These are phyloP conservation scores for Diaporthe sp. DNA, from an alignment of 2,329 filamentous ascomycete genomes.

Conservation along the genomic window DNA sequence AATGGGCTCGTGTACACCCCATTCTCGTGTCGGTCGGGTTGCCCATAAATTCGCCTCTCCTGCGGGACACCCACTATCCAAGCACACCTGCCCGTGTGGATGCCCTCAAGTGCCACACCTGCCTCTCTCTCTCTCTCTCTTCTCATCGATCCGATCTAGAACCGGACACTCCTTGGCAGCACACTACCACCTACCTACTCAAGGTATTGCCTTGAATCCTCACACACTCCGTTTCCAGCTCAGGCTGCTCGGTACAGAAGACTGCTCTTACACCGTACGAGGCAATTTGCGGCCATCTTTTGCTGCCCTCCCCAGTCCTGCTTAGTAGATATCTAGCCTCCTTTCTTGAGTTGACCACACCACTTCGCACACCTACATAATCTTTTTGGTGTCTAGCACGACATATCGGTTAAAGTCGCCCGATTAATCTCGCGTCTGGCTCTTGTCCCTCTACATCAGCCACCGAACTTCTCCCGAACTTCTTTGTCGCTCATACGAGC, in stretches of 20 bases:
- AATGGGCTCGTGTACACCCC: constrained; percentile 26
- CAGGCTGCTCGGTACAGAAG: constrained; percentile 28
- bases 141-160: constrained; percentile 25
- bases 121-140: not conserved
- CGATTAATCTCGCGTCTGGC: not conserved
- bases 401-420: not conserved
- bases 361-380: constrained; percentile 13
- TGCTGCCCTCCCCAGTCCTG: not conserved
- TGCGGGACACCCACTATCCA: not conserved
- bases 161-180: constrained; percentile 15
- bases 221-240: constrained; percentile 1
- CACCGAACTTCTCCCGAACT: not conserved
- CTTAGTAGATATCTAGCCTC: constrained; percentile 7
- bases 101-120: constrained; percentile 2
- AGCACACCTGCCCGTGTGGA: constrained; percentile 9
- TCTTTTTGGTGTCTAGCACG: not conserved
- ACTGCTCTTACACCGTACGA: constrained; percentile 5
- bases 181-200: constrained; percentile 35
- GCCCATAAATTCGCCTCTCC: constrained; percentile 17
- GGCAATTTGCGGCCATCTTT: constrained; percentile 27
- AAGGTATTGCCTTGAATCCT: constrained; percentile 28
- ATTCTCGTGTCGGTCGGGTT: constrained; percentile 4
- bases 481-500: not conserved
- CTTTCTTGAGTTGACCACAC: constrained; percentile 17
- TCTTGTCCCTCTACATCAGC: not conserved